Evolutionary conservation across 192 early-diverging fungal species (phyloP), one percentile per base, ranked within the genome.

Genomic region (Coemansia sp.): DNA sequence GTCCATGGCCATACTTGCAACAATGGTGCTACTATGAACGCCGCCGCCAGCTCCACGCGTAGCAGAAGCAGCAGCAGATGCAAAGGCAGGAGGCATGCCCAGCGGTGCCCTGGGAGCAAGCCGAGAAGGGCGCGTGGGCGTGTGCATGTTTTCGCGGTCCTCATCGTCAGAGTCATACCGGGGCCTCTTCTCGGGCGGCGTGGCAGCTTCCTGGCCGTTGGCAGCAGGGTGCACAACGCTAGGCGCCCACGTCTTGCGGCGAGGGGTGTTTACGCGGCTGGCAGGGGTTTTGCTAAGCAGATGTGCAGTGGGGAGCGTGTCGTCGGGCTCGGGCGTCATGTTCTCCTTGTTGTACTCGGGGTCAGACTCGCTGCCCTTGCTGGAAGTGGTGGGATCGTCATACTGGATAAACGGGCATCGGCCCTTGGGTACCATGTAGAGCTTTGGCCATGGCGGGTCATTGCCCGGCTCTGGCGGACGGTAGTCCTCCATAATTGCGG

Each of bases 351-450:
- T 73, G 46, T 68, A 70, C 4, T 75, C 73, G 26, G 20, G 60
- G 15, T 82, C 79, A 2, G 79, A 73, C 25, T 81, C 79, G 64
- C 70, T 73, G 67, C 66, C 61, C 67, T 81, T 81, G 74, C 74
- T 81, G 25, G 79, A 81, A 3, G 77, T 80, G 2, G 79, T 76
- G 15, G 81, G 76, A 13, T 83, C 81, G 37, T 83, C 76, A 67
- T 83, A 79, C 73, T 75, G 81, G 20, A 83, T 72, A 79, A 83
- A 83, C 21, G 81, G 81, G n/a, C 81, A 83, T 26, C 81, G 70
- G 15, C 81, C 81, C 3, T 69, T 66, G 12, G 81, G 81, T 10
- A 83, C 81, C 75, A 83, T 83, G 55, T 83, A 83, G 39, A 83
- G 70, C 68, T 78, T 77, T 63, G 81, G 81, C 81, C 81, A 83